Evolutionary conservation across 345 rosid genomes (phyloP), one percentile per base, ranked within the genome.

Genomic region (Eucalyptus decipiens): DNA sequence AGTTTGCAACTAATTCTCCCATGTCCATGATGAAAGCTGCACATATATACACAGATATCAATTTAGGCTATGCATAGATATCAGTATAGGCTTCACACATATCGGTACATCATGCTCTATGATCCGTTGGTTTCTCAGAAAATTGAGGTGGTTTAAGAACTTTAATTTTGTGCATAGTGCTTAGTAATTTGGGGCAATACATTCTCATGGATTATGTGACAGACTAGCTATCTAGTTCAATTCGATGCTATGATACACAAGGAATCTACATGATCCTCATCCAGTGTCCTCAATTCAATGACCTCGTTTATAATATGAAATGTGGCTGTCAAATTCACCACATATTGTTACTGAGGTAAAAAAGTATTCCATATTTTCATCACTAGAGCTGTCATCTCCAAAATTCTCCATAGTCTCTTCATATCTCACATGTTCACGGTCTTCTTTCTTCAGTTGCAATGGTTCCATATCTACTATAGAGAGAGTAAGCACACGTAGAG

Each of bases 371-470:
- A 94, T 88, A 90, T 96, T 96, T 93, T 98, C 99, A 92, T 98
- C 99, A 90, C 99, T 97, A 37, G 98, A 98, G 92, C 96, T 94
- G 89, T 96, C 97, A 92, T 96, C 99, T 51, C 94, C 93, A 91
- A 93, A 90, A 91, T 93, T 97, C 87, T 97, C 98, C 88, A 90
- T 94, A 90, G 94, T 91, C 89, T 97, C 98, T 89, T 96, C 98
- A 88, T 91, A 96, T 86, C 90, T 92, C 28, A 92, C 90, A 69
- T 90, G 90, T 91, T 91, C 96, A 91, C 93, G 93, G 91, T 96
- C 95, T 90, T 97, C 96, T 90, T 97, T 97, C 89, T 92, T 97
- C 94, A 97, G 91, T 92, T 96, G 99, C 91, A 97, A 92, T 97
- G 99, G 92, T 98, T 97, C 97, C 97, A 96, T 92, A 98, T 96